Evolutionary conservation across 2,329 filamentous ascomycete genomes (phyloP).

Genomic region (Aspergillus hiratsukae): DNA sequence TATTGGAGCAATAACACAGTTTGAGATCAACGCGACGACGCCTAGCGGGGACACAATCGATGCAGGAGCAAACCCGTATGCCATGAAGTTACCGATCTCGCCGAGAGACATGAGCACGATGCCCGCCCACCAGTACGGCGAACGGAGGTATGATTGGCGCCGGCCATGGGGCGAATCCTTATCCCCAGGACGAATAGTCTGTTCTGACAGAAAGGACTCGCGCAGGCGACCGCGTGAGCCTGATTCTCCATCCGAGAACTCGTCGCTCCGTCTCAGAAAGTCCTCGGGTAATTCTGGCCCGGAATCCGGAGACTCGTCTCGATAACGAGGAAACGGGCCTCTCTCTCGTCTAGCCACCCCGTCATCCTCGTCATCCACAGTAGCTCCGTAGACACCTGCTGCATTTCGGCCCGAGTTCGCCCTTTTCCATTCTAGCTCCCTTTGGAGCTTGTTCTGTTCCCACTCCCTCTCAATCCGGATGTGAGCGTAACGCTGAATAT

Average conservation of each 20-base stretch:
- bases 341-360: conserved; percentile 7
- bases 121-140: conserved; percentile 94
- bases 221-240: conserved; percentile 31
- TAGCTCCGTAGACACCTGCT: conserved; percentile 43
- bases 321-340: conserved; percentile 10
- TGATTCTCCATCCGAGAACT: conserved; percentile 35
- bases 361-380: conserved; percentile 18
- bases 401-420: conserved; percentile 18
- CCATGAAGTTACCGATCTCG: conserved; percentile 93
- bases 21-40: conserved; percentile 93
- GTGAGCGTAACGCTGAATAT: conserved; percentile 94
- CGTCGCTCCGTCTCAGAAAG: conserved; percentile 15
- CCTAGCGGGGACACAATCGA: conserved; percentile 95
- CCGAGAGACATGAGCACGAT: conserved; percentile 89
- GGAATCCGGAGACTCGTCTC: conserved; percentile 17
- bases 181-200: conserved; percentile 36
- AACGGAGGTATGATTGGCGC: conserved; percentile 74
- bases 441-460: conserved; percentile 53
- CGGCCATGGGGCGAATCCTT: conserved; percentile 37
- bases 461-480: conserved; percentile 73
- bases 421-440: conserved; percentile 52
- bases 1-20: conserved; percentile 92
- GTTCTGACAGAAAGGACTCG: conserved; percentile 37
- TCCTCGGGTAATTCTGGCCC: conserved; percentile 33
- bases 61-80: conserved; percentile 94